Evolutionary conservation across 1,139 yeast species (phyloP).

Genomic region (Meyerozyma carpophila): DNA sequence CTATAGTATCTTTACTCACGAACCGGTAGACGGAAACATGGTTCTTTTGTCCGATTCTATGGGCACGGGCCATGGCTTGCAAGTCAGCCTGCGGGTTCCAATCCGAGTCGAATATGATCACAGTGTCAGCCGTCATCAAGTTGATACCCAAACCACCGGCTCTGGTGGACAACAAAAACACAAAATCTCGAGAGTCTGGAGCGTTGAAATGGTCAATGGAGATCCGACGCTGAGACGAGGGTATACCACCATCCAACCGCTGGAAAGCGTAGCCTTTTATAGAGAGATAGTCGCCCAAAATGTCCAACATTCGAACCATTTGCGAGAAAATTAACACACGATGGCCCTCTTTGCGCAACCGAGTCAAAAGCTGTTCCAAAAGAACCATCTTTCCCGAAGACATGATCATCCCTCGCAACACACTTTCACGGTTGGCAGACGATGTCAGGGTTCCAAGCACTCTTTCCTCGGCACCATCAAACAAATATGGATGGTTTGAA

Average conservation of each 20-base stretch:
- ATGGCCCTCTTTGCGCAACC: conserved; percentile 89
- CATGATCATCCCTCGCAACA: conserved; percentile 89
- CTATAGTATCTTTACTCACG: conserved; percentile 95
- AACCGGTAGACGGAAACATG: conserved; percentile 96
- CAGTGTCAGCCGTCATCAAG: conserved; percentile 98
- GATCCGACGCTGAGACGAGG: conserved; percentile 87
- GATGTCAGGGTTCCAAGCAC: conserved; percentile 63
- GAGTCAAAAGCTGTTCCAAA: conserved; percentile 78
- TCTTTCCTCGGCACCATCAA: conserved; percentile 87
- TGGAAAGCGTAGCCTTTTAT: conserved; percentile 90
- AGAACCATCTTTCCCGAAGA: conserved; percentile 97
- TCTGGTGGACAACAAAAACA: conserved; percentile 84
- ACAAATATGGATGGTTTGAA: conserved; percentile 92
- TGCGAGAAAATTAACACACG: conserved; percentile 92
- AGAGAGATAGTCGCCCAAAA: conserved; percentile 85
- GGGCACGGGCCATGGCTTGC: conserved; percentile 99
- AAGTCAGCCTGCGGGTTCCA: conserved; percentile 99
- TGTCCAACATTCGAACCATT: conserved; percentile 95
- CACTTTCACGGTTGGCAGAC: conserved; percentile 60
- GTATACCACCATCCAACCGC: conserved; percentile 93
- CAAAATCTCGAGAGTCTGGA: conserved; percentile 88
- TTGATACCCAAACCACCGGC: conserved; percentile 99
- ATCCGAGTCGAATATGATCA: conserved; percentile 93
- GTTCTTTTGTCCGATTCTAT: conserved; percentile 96
- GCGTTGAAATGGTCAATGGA: conserved; percentile 97